Conservation (phyloP, 345 rosid species). For the Ceriops decandra region DNA sequence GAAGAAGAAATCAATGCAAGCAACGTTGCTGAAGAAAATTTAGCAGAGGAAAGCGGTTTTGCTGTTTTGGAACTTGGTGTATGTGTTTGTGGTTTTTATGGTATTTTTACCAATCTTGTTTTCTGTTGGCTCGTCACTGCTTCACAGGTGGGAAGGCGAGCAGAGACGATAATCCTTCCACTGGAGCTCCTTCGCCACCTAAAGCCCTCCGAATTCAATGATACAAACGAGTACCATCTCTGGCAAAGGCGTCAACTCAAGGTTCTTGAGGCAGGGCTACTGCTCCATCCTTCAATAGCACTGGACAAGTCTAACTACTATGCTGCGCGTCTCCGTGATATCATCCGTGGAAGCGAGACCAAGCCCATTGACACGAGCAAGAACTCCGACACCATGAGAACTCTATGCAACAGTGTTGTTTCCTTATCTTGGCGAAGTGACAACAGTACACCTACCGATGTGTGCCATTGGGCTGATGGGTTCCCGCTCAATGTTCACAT, state of each 20-base stretch:
- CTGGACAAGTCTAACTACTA: slow-evolving; percentile 57
- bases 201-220: slow-evolving; percentile 72
- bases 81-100: no score
- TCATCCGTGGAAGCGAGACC: slow-evolving; percentile 41
- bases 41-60: no score
- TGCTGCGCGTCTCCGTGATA: slow-evolving; percentile 55
- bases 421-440: slow-evolving; percentile 69
- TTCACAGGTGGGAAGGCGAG: slow-evolving; percentile 66
- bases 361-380: slow-evolving; percentile 59
- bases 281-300: slow-evolving; percentile 62
- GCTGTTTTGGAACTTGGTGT: no score
- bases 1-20: no score
- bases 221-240: slow-evolving; percentile 59
- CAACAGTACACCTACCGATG: slow-evolving; percentile 52
- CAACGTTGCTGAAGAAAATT: no score
- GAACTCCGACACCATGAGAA: slow-evolving; percentile 65
- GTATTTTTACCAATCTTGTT: no score
- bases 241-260: slow-evolving; percentile 89
- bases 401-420: slow-evolving; percentile 62
- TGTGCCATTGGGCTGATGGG: slow-evolving; percentile 95
- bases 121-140: no score
- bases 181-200: slow-evolving; percentile 82
- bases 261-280: slow-evolving; percentile 70
- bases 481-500: slow-evolving; percentile 77
- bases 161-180: slow-evolving; percentile 85